Conservation (phyloP, 2,329 filamentous ascomycete genomes). For the Leptographium galeiforme region DNA sequence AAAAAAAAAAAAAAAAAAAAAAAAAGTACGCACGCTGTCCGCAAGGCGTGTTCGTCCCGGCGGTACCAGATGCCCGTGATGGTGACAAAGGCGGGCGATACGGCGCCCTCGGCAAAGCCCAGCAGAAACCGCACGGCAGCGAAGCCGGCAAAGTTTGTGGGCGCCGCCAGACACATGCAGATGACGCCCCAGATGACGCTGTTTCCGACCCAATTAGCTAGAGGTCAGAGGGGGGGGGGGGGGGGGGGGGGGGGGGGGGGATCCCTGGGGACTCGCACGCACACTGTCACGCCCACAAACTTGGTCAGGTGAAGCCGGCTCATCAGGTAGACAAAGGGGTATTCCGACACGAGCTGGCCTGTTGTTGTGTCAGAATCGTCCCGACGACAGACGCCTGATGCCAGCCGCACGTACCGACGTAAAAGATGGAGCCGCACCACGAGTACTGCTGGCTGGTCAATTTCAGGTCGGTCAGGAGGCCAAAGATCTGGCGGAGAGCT, state of each 20-base stretch:
- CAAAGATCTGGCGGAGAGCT: too few relatives aligned
- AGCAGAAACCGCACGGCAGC: slow-evolving; percentile 24
- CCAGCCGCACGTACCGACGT: slow-evolving; percentile 23
- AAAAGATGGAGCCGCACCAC: slow-evolving; percentile 33
- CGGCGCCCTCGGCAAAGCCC: slow-evolving; percentile 27
- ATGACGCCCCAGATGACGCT: slow-evolving; percentile 25
- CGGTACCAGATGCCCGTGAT: slow-evolving; percentile 29
- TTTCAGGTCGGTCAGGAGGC: slow-evolving; percentile 30
- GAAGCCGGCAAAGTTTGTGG: slow-evolving; percentile 23
- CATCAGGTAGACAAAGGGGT: slow-evolving; percentile 38
- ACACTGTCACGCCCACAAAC: slow-evolving; percentile 12
- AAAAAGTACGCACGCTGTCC: too few relatives aligned
- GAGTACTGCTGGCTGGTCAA: slow-evolving; percentile 32
- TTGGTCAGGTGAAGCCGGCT: slow-evolving; percentile 32
- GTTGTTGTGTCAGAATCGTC: too few relatives aligned
- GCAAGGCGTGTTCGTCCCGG: slow-evolving; percentile 21
- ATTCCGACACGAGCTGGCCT: slow-evolving; percentile 29
- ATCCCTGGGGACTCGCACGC: too few relatives aligned
- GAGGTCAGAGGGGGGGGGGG: too few relatives aligned
- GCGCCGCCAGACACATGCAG: slow-evolving; percentile 27
- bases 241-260: too few relatives aligned
- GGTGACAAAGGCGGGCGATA: slow-evolving; percentile 30
- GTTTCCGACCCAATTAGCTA: too few relatives aligned
- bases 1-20: too few relatives aligned
- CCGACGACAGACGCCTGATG: too few relatives aligned